These are phyloP conservation scores for Prototheca wickerhamii DNA, from an alignment of 163 green algal genomes.

Conservation along the genomic window DNA sequence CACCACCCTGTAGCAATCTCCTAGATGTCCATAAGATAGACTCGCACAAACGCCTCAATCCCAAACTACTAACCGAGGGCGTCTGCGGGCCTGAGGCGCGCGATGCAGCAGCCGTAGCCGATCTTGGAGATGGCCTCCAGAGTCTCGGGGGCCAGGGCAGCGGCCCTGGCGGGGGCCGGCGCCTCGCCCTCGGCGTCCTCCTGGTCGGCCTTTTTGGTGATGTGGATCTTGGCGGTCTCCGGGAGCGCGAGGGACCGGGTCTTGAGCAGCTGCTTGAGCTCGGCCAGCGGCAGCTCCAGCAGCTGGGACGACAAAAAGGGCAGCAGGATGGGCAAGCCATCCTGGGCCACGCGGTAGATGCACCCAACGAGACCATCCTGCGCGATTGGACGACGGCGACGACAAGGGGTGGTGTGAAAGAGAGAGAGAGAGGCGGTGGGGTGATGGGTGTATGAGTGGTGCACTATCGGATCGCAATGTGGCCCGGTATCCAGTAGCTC, in stretches of 20 bases:
- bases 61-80: no score
- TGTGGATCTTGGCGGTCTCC: slow-evolving; percentile 10
- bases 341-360: slow-evolving; percentile 80
- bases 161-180: neutral
- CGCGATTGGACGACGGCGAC: neutral
- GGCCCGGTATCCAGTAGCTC: neutral
- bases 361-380: slow-evolving; percentile 42
- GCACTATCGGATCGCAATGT: neutral
- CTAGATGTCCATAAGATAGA: no score
- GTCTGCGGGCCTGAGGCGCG: slow-evolving; percentile 30
- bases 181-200: neutral
- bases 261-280: slow-evolving; percentile 59
- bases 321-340: slow-evolving; percentile 77
- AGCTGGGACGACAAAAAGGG: slow-evolving; percentile 71
- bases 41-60: no score
- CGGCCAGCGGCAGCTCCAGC: slow-evolving; percentile 38
- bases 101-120: slow-evolving; percentile 39
- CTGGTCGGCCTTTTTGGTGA: slow-evolving; percentile 6
- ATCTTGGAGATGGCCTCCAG: slow-evolving; percentile 28
- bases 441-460: neutral
- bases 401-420: neutral
- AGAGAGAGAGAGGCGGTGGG: neutral
- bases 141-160: neutral
- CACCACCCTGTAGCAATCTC: no score
- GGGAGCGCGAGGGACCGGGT: slow-evolving; percentile 46